Base-by-base conservation (phyloP, 192 early-diverging fungal genomes). In the Dissophora ornata region DNA sequence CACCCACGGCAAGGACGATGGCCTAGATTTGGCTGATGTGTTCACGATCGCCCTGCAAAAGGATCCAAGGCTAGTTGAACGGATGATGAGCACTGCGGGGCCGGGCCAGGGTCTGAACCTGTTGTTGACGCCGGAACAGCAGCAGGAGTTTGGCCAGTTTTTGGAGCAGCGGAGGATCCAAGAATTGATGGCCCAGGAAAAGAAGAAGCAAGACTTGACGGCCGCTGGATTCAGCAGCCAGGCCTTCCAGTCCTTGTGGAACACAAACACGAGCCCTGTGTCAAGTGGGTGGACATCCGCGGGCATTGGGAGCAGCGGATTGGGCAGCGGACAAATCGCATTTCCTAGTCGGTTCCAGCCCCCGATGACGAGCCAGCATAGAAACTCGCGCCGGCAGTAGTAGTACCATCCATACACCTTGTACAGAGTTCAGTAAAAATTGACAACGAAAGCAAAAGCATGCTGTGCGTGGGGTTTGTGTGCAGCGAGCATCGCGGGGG, bases 11-110 rank as follows among this genome's bases (percentile, higher is more conserved):
- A 61, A 55, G 1, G 50, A 62, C 2, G 61, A 67, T 15, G 73
- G 59, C 12, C n/a, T 77, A 26, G 73, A 77, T 24, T 26, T 77
- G 40, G 73, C 73, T 0, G 73, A 77, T 50, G 73, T 77, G 29
- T 62, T 77, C 16, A 67, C 73, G 28, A 57, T 77, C 15, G 73
- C 73, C 5, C 42, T 77, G 36, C 73, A 77, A 30, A 77, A 62
- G 40, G 73, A 77, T 21, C 64, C 73, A 2, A 55, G 46, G 21
- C n/a, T 77, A 45, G 29, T 77, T 19, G 64, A 77, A 38, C 46
- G 73, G 55, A 63, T 71, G 61, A 45, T 62, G 51, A 66, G 25
- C 18, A 48, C 52, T 19, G 22, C 58, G 1, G 50, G 59, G 22
- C 42, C 50, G n/a, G 55, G 47, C 12, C 67, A 59, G 47, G 68